Conservation (phyloP, 306 rosid species). For the Prunus armeniaca region DNA sequence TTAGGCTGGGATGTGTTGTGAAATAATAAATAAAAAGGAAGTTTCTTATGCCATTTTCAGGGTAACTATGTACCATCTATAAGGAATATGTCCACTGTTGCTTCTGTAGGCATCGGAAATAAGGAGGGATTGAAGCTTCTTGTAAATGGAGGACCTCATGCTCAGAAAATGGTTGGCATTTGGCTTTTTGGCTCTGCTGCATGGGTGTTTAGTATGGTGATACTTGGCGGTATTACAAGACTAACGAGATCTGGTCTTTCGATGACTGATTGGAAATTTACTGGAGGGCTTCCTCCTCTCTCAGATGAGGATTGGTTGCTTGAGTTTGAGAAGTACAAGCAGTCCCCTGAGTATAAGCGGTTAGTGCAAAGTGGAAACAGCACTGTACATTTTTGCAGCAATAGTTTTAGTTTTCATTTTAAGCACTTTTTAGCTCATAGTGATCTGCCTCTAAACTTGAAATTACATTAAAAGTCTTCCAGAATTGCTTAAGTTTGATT, state of each 20-base stretch:
- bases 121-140: constrained; percentile 66
- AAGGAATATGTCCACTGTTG: constrained; percentile 47
- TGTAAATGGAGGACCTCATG: constrained; percentile 66
- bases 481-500: not conserved
- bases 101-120: constrained; percentile 32
- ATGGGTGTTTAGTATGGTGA: constrained; percentile 93
- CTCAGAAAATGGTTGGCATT: constrained; percentile 69
- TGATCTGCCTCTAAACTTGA: not conserved
- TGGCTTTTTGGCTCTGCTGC: constrained; percentile 93
- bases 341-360: constrained; percentile 89
- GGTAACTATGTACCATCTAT: constrained; percentile 33
- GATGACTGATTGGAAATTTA: constrained; percentile 90
- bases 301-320: constrained; percentile 65
- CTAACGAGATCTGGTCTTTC: constrained; percentile 93
- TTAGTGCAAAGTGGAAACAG: constrained; percentile 25
- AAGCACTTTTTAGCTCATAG: constrained; percentile 36
- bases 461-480: not conserved
- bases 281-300: constrained; percentile 71
- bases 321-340: constrained; percentile 79
- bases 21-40: not conserved
- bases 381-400: not conserved
- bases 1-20: no score
- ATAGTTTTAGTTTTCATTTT: not conserved
- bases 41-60: constrained; percentile 27
- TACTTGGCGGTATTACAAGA: constrained; percentile 85